A percentile compares a stretch with the other conserved stretches of the same genome.
These are phyloP conservation scores for Phytophthora pinifolia DNA, from an alignment of 352 stramenopile species.

Conservation along the genomic window DNA sequence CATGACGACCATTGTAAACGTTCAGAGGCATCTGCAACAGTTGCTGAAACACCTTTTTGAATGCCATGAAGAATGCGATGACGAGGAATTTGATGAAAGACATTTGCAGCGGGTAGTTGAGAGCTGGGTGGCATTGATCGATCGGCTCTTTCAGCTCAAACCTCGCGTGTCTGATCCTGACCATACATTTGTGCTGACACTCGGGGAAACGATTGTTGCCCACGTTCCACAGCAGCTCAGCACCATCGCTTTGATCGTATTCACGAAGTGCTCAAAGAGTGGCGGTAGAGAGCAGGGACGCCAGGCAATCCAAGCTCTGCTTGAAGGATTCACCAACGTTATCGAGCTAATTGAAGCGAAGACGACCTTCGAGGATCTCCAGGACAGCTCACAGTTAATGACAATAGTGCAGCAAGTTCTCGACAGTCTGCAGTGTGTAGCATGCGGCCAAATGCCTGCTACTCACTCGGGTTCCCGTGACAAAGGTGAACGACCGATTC, in stretches of 20 bases:
- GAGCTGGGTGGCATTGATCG: conserved; percentile 9
- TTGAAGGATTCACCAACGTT: conserved; percentile 7
- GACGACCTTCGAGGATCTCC: conserved; percentile 8
- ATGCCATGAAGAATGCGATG: conserved; percentile 5
- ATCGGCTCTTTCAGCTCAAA: conserved; percentile 12
- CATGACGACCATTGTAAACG: conserved; percentile 9
- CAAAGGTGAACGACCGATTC: not conserved
- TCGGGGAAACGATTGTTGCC: not conserved
- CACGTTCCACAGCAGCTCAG: conserved; percentile 13
- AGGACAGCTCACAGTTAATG: conserved; percentile 3
- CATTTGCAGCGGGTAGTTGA: not conserved
- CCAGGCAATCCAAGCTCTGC: conserved; percentile 8
- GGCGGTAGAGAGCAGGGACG: conserved; percentile 9
- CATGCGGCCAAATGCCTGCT: conserved; percentile 10
- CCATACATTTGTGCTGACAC: conserved; percentile 2
- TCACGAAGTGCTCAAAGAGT: conserved; percentile 7
- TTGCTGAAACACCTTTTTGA: conserved; percentile 1
- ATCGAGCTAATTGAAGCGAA: conserved; percentile 7
- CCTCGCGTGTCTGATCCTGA: no score
- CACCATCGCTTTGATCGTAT: conserved; percentile 1
- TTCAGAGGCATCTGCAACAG: conserved; percentile 1
- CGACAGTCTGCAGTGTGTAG: conserved; percentile 1
- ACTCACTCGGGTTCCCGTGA: not conserved
- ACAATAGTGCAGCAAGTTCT: conserved; percentile 13
- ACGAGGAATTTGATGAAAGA: not conserved